Evolutionary conservation across 1,139 yeast genomes (phyloP).

Genomic region (Tardiomyces depauwii): DNA sequence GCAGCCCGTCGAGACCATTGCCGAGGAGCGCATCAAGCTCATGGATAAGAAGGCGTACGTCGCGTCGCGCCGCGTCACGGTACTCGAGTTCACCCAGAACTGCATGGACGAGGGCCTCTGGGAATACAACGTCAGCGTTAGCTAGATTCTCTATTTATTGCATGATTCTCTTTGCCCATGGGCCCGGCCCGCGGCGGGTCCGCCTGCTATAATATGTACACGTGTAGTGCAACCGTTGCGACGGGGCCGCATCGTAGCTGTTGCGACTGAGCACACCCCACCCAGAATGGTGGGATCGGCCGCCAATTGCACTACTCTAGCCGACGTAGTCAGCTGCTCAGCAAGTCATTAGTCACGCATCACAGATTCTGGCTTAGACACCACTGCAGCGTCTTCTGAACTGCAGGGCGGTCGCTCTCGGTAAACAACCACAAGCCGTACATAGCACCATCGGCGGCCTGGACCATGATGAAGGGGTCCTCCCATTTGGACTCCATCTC

Average conservation of each 20-base stretch:
- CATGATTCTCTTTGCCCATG: too few species aligned
- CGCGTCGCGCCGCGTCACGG: constrained; percentile 21
- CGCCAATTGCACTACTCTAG: too few species aligned
- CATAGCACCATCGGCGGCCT: constrained; percentile 64
- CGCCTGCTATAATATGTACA: too few species aligned
- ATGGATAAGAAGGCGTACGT: constrained; percentile 29
- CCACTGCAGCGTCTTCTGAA: constrained; percentile 48
- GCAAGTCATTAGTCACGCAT: too few species aligned
- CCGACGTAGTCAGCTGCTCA: too few species aligned
- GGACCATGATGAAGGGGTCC: constrained; percentile 70
- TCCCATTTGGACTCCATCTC: constrained; percentile 69
- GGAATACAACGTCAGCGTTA: constrained; percentile 14
- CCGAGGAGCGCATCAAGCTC: constrained; percentile 21
- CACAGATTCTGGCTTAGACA: constrained; percentile 13
- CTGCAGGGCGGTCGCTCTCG: constrained; percentile 56
- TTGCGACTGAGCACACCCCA: too few species aligned
- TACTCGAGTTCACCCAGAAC: constrained; percentile 25
- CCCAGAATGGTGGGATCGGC: too few species aligned
- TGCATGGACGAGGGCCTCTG: constrained; percentile 26
- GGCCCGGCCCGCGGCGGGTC: too few species aligned
- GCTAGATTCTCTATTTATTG: not conserved
- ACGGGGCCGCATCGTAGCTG: too few species aligned
- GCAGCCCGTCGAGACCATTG: constrained; percentile 23
- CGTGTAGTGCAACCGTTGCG: too few species aligned
- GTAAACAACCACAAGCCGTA: constrained; percentile 87